phyloP scores from a whole-genome alignment of 116 monocot species.

The Iris pallida region DNA sequence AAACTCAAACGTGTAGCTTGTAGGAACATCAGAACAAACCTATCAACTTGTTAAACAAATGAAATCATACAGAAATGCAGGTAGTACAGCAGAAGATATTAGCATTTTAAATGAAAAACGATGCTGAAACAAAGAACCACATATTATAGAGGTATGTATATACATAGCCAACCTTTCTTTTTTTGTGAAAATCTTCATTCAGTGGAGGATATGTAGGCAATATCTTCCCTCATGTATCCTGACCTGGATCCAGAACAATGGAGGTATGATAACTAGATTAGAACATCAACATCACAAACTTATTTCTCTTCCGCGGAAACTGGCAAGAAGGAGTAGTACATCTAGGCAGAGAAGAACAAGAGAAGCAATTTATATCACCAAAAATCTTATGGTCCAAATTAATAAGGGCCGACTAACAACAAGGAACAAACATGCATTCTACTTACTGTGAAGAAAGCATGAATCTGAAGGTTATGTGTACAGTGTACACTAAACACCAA shows the following conservation, averaged over 20 bases:
- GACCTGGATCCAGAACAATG: neutral
- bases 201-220: neutral
- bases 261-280: neutral
- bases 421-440: slow-evolving; percentile 19
- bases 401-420: slow-evolving; percentile 23
- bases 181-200: neutral
- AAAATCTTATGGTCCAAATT: slow-evolving; percentile 9
- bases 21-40: too few species aligned
- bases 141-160: neutral
- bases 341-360: slow-evolving; percentile 17
- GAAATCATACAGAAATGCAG: neutral
- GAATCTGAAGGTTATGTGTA: slow-evolving; percentile 27
- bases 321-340: slow-evolving; percentile 26
- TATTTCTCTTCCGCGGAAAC: slow-evolving; percentile 2
- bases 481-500: slow-evolving; percentile 10
- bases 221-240: neutral
- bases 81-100: too few species aligned
- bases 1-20: neutral
- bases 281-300: neutral
- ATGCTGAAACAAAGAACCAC: neutral
- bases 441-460: slow-evolving; percentile 16
- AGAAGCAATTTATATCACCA: slow-evolving; percentile 25
- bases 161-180: neutral
- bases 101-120: neutral
- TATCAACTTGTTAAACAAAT: too few species aligned